These are phyloP conservation scores for Astrothelium subdiscretum DNA, from an alignment of 495 filamentous ascomycete genomes.

Conservation along the genomic window DNA sequence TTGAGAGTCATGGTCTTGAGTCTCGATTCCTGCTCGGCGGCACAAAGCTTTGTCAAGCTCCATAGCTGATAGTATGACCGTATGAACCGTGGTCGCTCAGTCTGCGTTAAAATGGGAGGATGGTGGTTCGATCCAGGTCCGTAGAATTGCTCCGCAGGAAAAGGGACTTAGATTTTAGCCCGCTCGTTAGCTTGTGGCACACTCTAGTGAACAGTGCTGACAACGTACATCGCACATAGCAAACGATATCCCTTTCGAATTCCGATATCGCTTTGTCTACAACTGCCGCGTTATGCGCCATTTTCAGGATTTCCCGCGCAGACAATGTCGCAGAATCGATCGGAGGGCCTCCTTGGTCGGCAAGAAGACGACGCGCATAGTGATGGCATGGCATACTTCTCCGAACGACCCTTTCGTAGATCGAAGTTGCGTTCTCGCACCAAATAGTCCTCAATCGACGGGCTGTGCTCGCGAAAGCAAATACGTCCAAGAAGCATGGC, in stretches of 20 bases:
- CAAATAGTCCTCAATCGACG: neutral
- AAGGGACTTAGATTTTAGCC: neutral
- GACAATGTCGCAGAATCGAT: neutral
- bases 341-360: conserved; percentile 1
- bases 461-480: neutral
- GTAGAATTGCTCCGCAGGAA: neutral
- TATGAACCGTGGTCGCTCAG: neutral
- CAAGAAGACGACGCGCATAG: neutral
- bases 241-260: neutral
- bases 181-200: neutral
- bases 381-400: neutral
- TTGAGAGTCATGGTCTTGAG: neutral
- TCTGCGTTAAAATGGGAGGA: neutral
- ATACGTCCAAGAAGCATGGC: neutral
- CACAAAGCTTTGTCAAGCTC: neutral
- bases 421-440: neutral
- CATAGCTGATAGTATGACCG: neutral
- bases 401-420: neutral
- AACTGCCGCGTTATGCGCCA: neutral
- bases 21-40: neutral
- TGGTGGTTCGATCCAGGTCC: neutral
- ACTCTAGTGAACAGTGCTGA: neutral
- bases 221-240: neutral
- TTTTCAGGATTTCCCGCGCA: neutral
- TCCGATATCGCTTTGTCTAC: neutral